Evolutionary conservation across 2,329 filamentous ascomycete species (phyloP), one percentile per base, ranked within the genome.

Genomic region (Colletotrichum chlorophyti): DNA sequence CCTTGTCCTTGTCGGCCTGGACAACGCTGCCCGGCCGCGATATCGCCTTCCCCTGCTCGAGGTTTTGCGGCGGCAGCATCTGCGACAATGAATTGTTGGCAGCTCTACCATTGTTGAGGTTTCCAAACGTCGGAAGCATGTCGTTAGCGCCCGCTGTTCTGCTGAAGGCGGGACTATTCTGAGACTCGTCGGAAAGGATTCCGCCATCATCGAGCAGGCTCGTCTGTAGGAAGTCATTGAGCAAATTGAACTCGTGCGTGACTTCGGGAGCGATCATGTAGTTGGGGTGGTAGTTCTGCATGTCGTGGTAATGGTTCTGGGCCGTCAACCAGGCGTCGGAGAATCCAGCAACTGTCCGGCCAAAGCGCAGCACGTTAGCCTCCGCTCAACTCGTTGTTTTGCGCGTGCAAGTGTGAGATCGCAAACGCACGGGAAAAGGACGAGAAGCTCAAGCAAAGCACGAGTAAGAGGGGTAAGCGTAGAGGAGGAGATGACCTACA

Each of bases 211-310:
- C 93, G 64, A 97, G 83, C 53, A 97, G 79, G 70, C 91, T 96
- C 65, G 88, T 96, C 74, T 93, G 95, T 61, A 99, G 83, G 71
- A 98, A 98, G 74, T 99, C 94, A 79, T 96, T 96, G 70, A 99
- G 86, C 48, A 98, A 80, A 71, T 97, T 97, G 74, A 97, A 97
- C 79, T 99, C 95, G 76, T 95, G 95, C 61, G 91, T 93, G 66
- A 97, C 91, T 76, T 99, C 95, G 63, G 93, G 91, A 46, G 81
- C 78, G 77, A 97, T 96, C 89, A 97, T 93, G 79, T 95, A 98
- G 70, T 91, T 95, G 58, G 91, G 90, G 76, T 97, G 92, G 70
- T 93, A 92, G 71, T 88, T 91, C 77, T 95, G 92, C 88, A 97
- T 95, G 75, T 97, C 93, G 79, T 96, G 90, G 74, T 91, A 95